Base-by-base conservation (phyloP, 73 alveolate genomes). In the Breviolum minutum region DNA sequence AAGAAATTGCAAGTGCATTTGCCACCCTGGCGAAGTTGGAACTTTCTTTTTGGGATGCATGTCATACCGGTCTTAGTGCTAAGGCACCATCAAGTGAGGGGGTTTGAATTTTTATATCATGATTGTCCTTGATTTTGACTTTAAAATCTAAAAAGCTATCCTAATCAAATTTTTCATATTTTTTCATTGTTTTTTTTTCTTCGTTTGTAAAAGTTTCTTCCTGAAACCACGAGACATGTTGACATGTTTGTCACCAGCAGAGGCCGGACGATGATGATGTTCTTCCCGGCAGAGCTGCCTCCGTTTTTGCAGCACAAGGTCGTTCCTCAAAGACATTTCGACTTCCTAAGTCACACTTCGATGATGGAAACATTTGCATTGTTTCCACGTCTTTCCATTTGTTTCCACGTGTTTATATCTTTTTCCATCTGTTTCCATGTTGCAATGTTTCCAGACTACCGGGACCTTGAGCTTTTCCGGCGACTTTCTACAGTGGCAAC, bases 381-480 rank as follows among this genome's bases (percentile, higher is more conserved):
- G 62, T 27, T 27, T 20, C 62, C 54, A 40, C 54, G 54, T 40
- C 54, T 40, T 40, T 40, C 54, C 54, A 40, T 3, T 3, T 40
- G 54, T 40, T 40, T 40, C 54, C 54, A 40, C 54, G 54, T 40
- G 54, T 40, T 40, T 40, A 0, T 3, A 40, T 40, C 54, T 7
- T 8, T 27, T 27, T 40, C 54, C 54, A 40, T 40, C 54, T 7
- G 62, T 27, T 27, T 20, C 62, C 29, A 9, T 40, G 16, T 29
- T 54, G 30, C 61, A n/a, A 76, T 20, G 61, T n/a, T 8, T 60
- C 64, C 83, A 64, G 95, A 87, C 69, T n/a, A 27, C n/a, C 95
- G 95, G 62, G 95, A 87, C 84, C 95, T 87, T 48, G 95, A 87
- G 60, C 85, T 87, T 26, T 87, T 87, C 68, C 83, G 95, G 19